A percentile compares a stretch with the other conserved stretches of the same genome.
Conservation (phyloP, 1,284 basidiomycete species). For the Ceratobasidium sp. region DNA sequence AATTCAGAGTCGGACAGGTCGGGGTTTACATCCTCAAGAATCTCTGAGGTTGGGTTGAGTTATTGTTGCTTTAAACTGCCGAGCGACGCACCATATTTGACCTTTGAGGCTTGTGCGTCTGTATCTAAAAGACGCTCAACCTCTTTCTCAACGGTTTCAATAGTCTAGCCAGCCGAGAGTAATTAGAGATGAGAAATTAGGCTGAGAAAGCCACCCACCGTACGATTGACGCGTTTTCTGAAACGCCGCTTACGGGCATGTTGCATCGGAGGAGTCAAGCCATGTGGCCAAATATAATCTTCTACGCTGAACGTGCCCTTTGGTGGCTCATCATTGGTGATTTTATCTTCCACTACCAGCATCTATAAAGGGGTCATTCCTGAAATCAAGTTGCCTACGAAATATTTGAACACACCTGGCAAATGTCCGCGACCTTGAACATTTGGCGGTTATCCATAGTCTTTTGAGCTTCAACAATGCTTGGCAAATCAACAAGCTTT, state of each 20-base stretch:
- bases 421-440: slow-evolving; percentile 99
- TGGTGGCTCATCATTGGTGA: slow-evolving; percentile 72
- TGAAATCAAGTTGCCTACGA: not conserved
- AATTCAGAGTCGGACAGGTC: slow-evolving; percentile 90
- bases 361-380: slow-evolving; percentile 63
- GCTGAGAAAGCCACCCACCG: slow-evolving; percentile 64
- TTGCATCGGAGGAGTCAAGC: slow-evolving; percentile 93
- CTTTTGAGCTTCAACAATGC: slow-evolving; percentile 96
- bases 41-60: slow-evolving; percentile 62
- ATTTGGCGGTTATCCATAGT: slow-evolving; percentile 96
- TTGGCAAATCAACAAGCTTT: slow-evolving; percentile 96
- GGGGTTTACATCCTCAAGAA: slow-evolving; percentile 86
- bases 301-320: slow-evolving; percentile 84
- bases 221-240: slow-evolving; percentile 87
- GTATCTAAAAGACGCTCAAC: slow-evolving; percentile 92
- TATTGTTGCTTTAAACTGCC: not conserved
- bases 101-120: slow-evolving; percentile 84
- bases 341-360: slow-evolving; percentile 85
- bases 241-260: slow-evolving; percentile 95
- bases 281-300: slow-evolving; percentile 98
- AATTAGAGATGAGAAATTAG: not conserved
- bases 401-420: slow-evolving; percentile 72
- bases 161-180: slow-evolving; percentile 69
- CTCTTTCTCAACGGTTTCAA: slow-evolving; percentile 97
- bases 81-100: slow-evolving; percentile 75